Base-by-base conservation (phyloP, 2,329 filamentous ascomycete genomes). In the Orbilia blumenaviensis region DNA sequence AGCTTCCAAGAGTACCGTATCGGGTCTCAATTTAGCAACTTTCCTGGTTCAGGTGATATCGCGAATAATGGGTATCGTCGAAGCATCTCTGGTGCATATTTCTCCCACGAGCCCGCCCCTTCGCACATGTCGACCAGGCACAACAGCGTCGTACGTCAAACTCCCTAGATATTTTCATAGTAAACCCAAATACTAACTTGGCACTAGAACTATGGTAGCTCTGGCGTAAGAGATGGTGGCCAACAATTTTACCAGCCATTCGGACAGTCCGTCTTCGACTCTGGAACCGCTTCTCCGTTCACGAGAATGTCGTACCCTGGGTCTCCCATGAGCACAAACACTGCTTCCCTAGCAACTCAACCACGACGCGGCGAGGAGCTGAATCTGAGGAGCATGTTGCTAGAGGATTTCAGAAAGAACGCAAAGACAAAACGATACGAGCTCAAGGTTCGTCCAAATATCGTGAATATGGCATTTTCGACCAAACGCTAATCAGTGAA, bases 341-440 rank as follows among this genome's bases (percentile, higher is more conserved):
- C 72, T 80, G 73, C 66, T 6, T 80, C 82, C 9, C 80, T 82
- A 48, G 78, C 84, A 16, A 81, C 84, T 10, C 72, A 76, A 41
- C 58, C 72, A 1, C 85, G 84, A 66, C 85, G 88, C 60, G 88
- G 89, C 29, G 86, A 88, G 71, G 89, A 91, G 64, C 83, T 85
- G 0, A 88, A 88, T 64, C 84, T 91, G 12, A 88, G 92, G 80
- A 96, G 93, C 82, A 84, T 86, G 12, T 84, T 94, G 7, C 85
- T 97, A 1, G 90, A 94, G 77, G 92, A 96, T 29, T 97, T 96
- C 83, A 89, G 91, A 44, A 86, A 87, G 9, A 91, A 89, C 80
- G 87, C 86, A 78, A 96, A 93, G 82, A 93, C 87, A 82, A 89
- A 88, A 82, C 88, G 89, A 16, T 96, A 89, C 80, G 93, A 97